These are phyloP conservation scores for Gentiana straminea DNA, from an alignment of 257 asterid genomes.

Conservation along the genomic window DNA sequence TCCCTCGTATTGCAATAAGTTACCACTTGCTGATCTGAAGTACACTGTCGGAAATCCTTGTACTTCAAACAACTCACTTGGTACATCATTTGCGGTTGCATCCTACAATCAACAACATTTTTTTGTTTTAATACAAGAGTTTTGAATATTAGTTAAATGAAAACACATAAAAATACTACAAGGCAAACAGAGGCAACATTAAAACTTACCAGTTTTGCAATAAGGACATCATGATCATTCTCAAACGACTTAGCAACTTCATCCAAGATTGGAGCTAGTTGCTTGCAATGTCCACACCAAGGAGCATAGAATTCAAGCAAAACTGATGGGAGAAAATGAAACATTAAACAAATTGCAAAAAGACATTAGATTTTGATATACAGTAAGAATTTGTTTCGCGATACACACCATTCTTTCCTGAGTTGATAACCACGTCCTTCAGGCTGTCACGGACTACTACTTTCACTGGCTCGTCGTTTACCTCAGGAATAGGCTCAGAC, in stretches of 20 bases:
- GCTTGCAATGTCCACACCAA: slow-evolving; percentile 92
- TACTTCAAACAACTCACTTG: slow-evolving; percentile 40
- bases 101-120: slow-evolving; percentile 23
- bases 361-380: not conserved
- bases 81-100: slow-evolving; percentile 66
- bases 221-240: slow-evolving; percentile 50
- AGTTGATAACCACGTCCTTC: slow-evolving; percentile 48
- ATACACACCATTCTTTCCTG: slow-evolving; percentile 59
- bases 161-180: not conserved
- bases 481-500: slow-evolving; percentile 70
- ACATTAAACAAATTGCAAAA: not conserved
- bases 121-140: too few relatives aligned
- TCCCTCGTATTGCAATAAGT: slow-evolving; percentile 34
- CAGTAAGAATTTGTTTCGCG: not conserved
- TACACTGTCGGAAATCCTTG: slow-evolving; percentile 64
- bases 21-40: slow-evolving; percentile 60
- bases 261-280: slow-evolving; percentile 79
- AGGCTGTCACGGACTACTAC: slow-evolving; percentile 61
- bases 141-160: too few relatives aligned
- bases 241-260: slow-evolving; percentile 66
- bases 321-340: slow-evolving; percentile 26
- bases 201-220: slow-evolving; percentile 66
- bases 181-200: not conserved
- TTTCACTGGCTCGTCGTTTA: slow-evolving; percentile 64
- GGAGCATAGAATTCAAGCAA: slow-evolving; percentile 80